Percentiles rank a stretch among this genome's conserved stretches.
These are phyloP conservation scores for Lactuca saligna DNA, from an alignment of 129 eudicot species.

Conservation along the genomic window DNA sequence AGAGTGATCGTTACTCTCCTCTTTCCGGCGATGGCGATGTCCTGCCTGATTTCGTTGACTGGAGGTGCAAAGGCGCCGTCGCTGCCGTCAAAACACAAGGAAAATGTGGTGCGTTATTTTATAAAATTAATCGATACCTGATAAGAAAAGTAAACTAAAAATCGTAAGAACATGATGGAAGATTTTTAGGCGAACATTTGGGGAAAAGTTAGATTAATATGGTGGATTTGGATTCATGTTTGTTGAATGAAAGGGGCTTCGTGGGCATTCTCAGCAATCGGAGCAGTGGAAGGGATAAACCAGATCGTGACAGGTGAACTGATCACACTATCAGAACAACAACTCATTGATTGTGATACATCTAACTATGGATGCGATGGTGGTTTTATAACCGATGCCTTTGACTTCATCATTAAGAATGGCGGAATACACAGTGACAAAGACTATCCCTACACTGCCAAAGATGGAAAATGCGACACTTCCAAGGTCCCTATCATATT, in stretches of 20 bases:
- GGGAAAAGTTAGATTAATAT: neutral
- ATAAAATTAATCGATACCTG: neutral
- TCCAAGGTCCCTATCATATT: slow-evolving; percentile 38
- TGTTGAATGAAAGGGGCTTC: slow-evolving; percentile 50
- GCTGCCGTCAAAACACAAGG: slow-evolving; percentile 74
- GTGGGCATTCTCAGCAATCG: slow-evolving; percentile 63
- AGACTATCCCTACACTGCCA: slow-evolving; percentile 54
- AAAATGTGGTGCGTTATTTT: slow-evolving; percentile 53
- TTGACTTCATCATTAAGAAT: slow-evolving; percentile 50
- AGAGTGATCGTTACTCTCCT: slow-evolving; percentile 56
- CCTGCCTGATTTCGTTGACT: slow-evolving; percentile 72
- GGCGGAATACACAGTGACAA: slow-evolving; percentile 48
- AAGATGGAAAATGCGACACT: slow-evolving; percentile 48
- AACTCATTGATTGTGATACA: slow-evolving; percentile 54
- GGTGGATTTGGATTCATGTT: neutral
- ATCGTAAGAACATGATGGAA: too few relatives aligned
- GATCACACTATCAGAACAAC: slow-evolving; percentile 57
- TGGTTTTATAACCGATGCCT: slow-evolving; percentile 56
- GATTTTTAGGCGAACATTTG: neutral
- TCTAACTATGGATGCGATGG: slow-evolving; percentile 58
- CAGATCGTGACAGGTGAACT: slow-evolving; percentile 52
- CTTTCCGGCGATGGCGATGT: slow-evolving; percentile 34
- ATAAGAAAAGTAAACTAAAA: too few relatives aligned
- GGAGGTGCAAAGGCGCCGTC: slow-evolving; percentile 75
- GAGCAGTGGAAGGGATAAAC: slow-evolving; percentile 54